Evolutionary conservation across 306 rosid genomes (phyloP), one percentile per base, ranked within the genome.

Genomic region (Oxytropis ochrocephala): DNA sequence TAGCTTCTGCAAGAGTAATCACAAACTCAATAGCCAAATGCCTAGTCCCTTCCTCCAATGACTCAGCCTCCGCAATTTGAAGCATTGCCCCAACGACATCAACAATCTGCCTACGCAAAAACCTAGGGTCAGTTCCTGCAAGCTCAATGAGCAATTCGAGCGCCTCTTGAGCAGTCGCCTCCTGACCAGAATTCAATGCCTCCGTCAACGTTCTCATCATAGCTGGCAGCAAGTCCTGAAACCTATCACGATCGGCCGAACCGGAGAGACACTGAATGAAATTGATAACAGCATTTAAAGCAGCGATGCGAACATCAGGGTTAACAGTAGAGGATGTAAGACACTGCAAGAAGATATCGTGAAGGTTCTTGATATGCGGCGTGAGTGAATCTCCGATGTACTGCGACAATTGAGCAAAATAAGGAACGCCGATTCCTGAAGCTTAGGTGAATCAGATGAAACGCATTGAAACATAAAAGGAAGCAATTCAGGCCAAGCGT

Each of bases 11-110:
- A 0, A 93, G 88, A 1, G 98, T 90, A 49, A 93, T 90, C 24
- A 93, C 98, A 49, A 93, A 93, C 85, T 93, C 98, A 19, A 93
- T 86, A 3, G 98, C 97, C 90, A 93, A 74, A 55, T 93, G 98
- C 59, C 98, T 68, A 0, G 98, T 90, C 42, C 97, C 97, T 79
- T 93, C 97, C 62, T 93, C 98, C 78, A 90, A 55, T 0, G 96
- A 81, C 51, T 90, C 96, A 0, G 98, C 98, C 79, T 93, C 98
- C 0, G 96, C 97, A 73, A 93, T 88, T 77, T 93, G 98, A 70
- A 93, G 55, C 98, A 93, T 93, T 1, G 96, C 80, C 4, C 94
- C 98, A 1, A 93, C 98, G 8, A 88, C 96, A 67, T 94, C 98
- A 7, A 79, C 92, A 16, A 94, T 67, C 81, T 94, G 97, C 78